A percentile compares a stretch with the other conserved stretches of the same genome.
These are phyloP conservation scores for Pseudomicrostroma phylloplanum DNA, from an alignment of 1,284 basidiomycete genomes.

Conservation along the genomic window DNA sequence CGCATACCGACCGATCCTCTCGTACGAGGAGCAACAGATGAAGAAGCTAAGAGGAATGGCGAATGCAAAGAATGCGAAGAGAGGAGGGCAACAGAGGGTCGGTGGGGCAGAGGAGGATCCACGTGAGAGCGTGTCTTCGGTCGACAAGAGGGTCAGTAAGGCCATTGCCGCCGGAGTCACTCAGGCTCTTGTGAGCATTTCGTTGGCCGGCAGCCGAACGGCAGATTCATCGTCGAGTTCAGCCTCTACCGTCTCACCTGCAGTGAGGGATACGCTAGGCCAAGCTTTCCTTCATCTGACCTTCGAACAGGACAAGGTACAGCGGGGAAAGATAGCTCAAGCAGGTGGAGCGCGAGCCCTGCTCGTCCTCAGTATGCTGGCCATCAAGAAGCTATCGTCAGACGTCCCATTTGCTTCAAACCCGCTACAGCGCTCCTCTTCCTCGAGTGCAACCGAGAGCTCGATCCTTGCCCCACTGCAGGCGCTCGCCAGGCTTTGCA, in stretches of 20 bases:
- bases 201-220: conserved; percentile 11
- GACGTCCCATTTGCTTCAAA: background rate
- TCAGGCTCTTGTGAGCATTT: conserved; percentile 24
- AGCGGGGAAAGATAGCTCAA: background rate
- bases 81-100: background rate
- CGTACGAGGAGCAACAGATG: conserved; percentile 34
- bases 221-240: background rate
- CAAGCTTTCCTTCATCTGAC: conserved; percentile 7
- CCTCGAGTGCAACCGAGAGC: background rate
- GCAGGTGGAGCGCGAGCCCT: conserved; percentile 1
- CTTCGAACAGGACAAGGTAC: background rate
- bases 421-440: background rate
- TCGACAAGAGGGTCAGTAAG: conserved; percentile 2
- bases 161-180: conserved; percentile 26
- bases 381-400: background rate
- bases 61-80: conserved; percentile 16
- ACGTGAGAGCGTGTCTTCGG: background rate
- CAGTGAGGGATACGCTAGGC: conserved; percentile 6
- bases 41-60: conserved; percentile 23
- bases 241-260: background rate
- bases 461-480: conserved; percentile 64
- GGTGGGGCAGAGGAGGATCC: conserved; percentile 18
- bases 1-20: conserved; percentile 24
- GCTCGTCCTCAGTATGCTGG: background rate
- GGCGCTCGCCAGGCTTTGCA: conserved; percentile 83